These are phyloP conservation scores for Diaporthe ilicicola DNA, from an alignment of 2,329 filamentous ascomycete species.

Conservation along the genomic window DNA sequence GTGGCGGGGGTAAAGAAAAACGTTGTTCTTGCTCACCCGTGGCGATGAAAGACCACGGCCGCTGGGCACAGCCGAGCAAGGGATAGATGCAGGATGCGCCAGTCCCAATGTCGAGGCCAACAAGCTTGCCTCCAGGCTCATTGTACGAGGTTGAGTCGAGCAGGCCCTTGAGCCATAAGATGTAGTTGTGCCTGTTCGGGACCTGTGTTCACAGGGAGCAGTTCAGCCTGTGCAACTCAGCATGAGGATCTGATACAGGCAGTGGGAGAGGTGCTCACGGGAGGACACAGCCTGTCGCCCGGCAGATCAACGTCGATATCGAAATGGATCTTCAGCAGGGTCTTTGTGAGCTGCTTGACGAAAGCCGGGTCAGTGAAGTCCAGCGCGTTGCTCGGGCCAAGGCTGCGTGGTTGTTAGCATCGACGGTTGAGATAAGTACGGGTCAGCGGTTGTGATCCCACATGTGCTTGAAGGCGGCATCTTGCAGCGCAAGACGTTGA, in stretches of 20 bases:
- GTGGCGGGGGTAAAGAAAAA: not conserved
- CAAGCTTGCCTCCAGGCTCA: conserved; percentile 56
- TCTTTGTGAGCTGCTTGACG: conserved; percentile 83
- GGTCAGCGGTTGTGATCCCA: conserved; percentile 38
- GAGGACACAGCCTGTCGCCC: conserved; percentile 83
- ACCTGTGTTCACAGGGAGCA: conserved; percentile 49
- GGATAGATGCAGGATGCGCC: conserved; percentile 94
- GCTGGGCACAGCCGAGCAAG: conserved; percentile 76
- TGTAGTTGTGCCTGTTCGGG: conserved; percentile 82
- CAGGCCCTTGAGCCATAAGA: conserved; percentile 86
- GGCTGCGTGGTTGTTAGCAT: conserved; percentile 38
- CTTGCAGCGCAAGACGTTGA: conserved; percentile 49
- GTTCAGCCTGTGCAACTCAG: conserved; percentile 15
- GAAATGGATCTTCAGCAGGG: conserved; percentile 80
- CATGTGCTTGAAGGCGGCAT: conserved; percentile 53
- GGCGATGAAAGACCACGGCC: conserved; percentile 78
- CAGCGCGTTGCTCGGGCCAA: conserved; percentile 60
- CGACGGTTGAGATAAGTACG: not conserved
- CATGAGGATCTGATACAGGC: not conserved
- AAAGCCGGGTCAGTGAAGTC: conserved; percentile 83
- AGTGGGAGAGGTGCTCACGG: conserved; percentile 58
- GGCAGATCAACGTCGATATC: conserved; percentile 75
- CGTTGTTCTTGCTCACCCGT: conserved; percentile 53
- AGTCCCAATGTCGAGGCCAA: conserved; percentile 86
- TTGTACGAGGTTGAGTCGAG: conserved; percentile 75